Evolutionary conservation across 2,329 filamentous ascomycete genomes (phyloP).

Genomic region (Rutstroemia sydowiana): DNA sequence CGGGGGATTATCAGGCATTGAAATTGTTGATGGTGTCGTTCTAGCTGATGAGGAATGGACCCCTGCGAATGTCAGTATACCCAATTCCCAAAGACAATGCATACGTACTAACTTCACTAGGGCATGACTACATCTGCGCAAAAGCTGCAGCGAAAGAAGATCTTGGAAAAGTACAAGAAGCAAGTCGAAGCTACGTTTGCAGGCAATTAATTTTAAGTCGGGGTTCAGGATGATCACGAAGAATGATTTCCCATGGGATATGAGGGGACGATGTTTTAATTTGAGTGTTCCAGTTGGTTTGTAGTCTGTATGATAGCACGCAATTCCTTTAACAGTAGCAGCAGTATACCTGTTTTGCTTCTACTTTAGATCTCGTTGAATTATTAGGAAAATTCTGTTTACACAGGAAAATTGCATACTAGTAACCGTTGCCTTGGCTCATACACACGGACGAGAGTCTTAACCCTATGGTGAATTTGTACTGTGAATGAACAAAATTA

Average conservation of each 20-base stretch:
- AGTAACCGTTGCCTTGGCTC: too few species aligned
- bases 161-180: constrained; percentile 53
- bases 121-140: constrained; percentile 61
- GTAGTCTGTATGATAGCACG: constrained; percentile 9
- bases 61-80: constrained; percentile 64
- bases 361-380: constrained; percentile 2
- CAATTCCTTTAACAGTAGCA: too few species aligned
- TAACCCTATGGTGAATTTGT: too few species aligned
- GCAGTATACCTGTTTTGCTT: constrained; percentile 2
- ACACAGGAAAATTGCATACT: too few species aligned
- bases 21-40: constrained; percentile 70
- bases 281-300: background rate
- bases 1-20: constrained; percentile 61
- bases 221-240: background rate
- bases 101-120: constrained; percentile 37
- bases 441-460: too few species aligned
- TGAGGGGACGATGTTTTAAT: too few species aligned
- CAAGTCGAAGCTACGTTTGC: constrained; percentile 42
- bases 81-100: constrained; percentile 25
- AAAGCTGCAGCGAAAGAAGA: constrained; percentile 64
- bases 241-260: background rate
- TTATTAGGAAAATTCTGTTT: too few species aligned
- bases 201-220: constrained; percentile 14
- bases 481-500: too few species aligned
- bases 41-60: constrained; percentile 84